Percentiles rank a stretch among this genome's conserved stretches.
These are phyloP conservation scores for Chlorella sp. DNA, from an alignment of 139 green algal genomes.

Conservation along the genomic window DNA sequence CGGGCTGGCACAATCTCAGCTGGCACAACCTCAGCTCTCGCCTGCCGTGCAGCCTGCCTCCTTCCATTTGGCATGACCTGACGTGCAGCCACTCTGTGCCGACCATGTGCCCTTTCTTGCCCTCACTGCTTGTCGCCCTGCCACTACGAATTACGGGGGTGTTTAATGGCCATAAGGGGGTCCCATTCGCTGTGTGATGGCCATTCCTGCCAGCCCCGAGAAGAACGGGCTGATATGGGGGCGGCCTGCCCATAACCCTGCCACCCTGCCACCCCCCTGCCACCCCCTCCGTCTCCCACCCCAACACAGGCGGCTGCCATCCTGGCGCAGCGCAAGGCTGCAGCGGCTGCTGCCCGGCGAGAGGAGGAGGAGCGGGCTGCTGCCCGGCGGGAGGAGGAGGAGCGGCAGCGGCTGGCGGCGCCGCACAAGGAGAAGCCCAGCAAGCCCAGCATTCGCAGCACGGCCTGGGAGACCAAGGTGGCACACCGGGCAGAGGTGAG, in stretches of 20 bases:
- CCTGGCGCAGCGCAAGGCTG: neutral
- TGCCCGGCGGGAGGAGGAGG: neutral
- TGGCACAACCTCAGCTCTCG: neutral
- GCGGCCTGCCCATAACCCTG: too few relatives aligned
- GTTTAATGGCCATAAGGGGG: too few relatives aligned
- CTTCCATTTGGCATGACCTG: neutral
- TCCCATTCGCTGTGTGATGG: neutral
- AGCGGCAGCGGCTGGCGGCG: neutral
- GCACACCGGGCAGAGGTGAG: neutral
- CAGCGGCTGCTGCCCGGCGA: neutral
- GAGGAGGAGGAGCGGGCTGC: neutral
- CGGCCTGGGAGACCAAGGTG: constrained; percentile 15
- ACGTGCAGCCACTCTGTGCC: too few relatives aligned
- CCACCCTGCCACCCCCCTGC: too few relatives aligned
- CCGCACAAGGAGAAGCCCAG: neutral
- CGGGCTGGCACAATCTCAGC: neutral
- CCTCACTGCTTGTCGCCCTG: neutral
- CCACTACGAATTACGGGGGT: too few relatives aligned
- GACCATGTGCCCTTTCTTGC: too few relatives aligned
- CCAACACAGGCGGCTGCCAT: neutral
- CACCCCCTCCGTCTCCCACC: too few relatives aligned
- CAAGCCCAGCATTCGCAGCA: constrained; percentile 1
- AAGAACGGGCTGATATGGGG: too few relatives aligned
- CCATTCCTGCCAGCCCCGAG: too few relatives aligned
- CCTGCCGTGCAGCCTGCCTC: neutral